A percentile compares a stretch with the other conserved stretches of the same genome.
These are phyloP conservation scores for Fusarium fujikuroi DNA, from an alignment of 2,329 filamentous ascomycete genomes.

Conservation along the genomic window DNA sequence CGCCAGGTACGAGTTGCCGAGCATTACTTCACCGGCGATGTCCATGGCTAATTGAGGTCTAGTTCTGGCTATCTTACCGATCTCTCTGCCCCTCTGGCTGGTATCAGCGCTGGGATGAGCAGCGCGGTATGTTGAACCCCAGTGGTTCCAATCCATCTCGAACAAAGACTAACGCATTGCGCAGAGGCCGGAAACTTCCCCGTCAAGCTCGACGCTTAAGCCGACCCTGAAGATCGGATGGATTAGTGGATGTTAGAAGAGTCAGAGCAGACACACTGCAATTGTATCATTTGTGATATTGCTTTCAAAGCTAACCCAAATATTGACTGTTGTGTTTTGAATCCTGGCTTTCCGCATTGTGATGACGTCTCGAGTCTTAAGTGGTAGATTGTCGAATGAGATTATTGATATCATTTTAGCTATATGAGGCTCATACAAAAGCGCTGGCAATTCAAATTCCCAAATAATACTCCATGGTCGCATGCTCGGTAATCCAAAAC, in stretches of 20 bases:
- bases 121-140: slow-evolving; percentile 77
- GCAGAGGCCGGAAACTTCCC: slow-evolving; percentile 76
- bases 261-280: slow-evolving; percentile 49
- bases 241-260: slow-evolving; percentile 44
- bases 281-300: slow-evolving; percentile 52
- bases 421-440: slow-evolving; percentile 22
- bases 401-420: slow-evolving; percentile 37
- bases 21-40: neutral
- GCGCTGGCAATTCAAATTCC: slow-evolving; percentile 30
- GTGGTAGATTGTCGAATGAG: slow-evolving; percentile 12
- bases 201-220: slow-evolving; percentile 69
- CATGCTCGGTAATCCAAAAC: slow-evolving; percentile 43
- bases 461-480: slow-evolving; percentile 25
- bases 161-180: slow-evolving; percentile 44
- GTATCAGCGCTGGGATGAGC: slow-evolving; percentile 95
- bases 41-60: slow-evolving; percentile 35
- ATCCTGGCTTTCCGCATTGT: slow-evolving; percentile 8
- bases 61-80: slow-evolving; percentile 98
- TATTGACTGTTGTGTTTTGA: slow-evolving; percentile 36
- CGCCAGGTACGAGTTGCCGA: slow-evolving; percentile 74
- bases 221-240: slow-evolving; percentile 31
- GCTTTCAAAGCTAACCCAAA: slow-evolving; percentile 44
- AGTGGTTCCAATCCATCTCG: neutral
- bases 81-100: slow-evolving; percentile 97
- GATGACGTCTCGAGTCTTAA: slow-evolving; percentile 25